A percentile compares a stretch with the other conserved stretches of the same genome.
Conservation (phyloP, 2,329 filamentous ascomycete genomes). For the Phialophora macrospora region DNA sequence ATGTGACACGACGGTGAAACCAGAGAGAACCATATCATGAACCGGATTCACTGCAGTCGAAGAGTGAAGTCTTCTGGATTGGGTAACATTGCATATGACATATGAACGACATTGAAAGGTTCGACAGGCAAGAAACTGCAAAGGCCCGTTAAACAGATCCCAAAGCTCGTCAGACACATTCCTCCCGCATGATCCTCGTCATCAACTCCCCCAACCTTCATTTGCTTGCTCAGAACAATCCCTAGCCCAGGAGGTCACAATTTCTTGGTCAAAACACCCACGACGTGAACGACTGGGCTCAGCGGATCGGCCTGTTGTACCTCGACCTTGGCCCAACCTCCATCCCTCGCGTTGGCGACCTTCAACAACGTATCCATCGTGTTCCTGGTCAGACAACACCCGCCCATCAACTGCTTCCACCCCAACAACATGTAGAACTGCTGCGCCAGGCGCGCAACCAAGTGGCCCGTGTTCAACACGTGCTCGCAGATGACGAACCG, state of each 20-base stretch:
- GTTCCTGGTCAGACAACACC: slow-evolving; percentile 51
- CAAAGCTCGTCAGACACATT: too few relatives aligned
- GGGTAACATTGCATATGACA: too few relatives aligned
- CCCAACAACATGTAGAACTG: slow-evolving; percentile 51
- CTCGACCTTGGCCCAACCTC: slow-evolving; percentile 23
- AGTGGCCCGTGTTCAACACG: slow-evolving; percentile 56
- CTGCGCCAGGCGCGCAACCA: slow-evolving; percentile 54
- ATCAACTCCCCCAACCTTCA: too few relatives aligned
- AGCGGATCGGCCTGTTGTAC: slow-evolving; percentile 12
- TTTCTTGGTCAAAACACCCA: slow-evolving; percentile 28
- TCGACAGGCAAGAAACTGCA: too few relatives aligned
- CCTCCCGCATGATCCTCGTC: too few relatives aligned
- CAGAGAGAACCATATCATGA: too few relatives aligned
- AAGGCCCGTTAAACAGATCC: too few relatives aligned
- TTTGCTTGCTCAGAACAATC: background rate
- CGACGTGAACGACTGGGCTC: slow-evolving; percentile 11
- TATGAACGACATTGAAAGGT: too few relatives aligned
- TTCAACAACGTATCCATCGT: slow-evolving; percentile 22
- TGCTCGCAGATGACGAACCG: slow-evolving; percentile 61
- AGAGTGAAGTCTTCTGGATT: too few relatives aligned
- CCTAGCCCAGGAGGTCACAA: background rate
- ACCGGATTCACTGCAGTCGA: too few relatives aligned
- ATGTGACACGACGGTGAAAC: too few relatives aligned
- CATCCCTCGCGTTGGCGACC: slow-evolving; percentile 25
- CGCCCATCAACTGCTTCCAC: slow-evolving; percentile 58